These are phyloP conservation scores for Fusarium coicis DNA, from an alignment of 2,329 filamentous ascomycete species.

Conservation along the genomic window DNA sequence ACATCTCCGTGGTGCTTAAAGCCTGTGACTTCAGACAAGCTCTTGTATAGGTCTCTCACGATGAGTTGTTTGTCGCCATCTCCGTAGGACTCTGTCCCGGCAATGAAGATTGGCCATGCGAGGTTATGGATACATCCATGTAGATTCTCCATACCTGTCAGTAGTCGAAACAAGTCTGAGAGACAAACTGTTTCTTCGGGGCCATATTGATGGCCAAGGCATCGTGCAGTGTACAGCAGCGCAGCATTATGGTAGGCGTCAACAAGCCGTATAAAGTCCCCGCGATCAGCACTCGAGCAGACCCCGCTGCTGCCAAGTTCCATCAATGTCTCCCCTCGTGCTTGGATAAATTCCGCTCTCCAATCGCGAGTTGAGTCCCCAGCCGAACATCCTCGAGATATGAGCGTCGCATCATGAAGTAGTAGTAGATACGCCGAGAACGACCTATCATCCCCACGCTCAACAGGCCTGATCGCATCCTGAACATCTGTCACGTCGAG, in stretches of 20 bases:
- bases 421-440: rapidly evolving
- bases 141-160: not conserved
- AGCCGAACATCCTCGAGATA: rapidly evolving
- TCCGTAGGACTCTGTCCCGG: not conserved
- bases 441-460: rapidly evolving
- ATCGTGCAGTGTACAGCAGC: not conserved
- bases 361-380: rapidly evolving
- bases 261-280: not conserved
- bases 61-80: not conserved
- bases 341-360: not conserved
- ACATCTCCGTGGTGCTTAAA: not conserved
- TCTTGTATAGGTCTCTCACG: rapidly evolving
- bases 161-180: not conserved
- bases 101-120: not conserved
- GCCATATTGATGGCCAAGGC: rapidly evolving
- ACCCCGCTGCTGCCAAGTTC: not conserved
- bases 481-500: not conserved
- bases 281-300: rapidly evolving
- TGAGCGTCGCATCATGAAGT: not conserved
- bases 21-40: rapidly evolving
- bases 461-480: not conserved
- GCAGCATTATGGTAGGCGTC: not conserved
- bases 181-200: not conserved
- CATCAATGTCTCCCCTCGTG: rapidly evolving
- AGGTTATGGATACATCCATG: not conserved